phyloP scores from a whole-genome alignment of 2,329 filamentous ascomycete genomes.

The Colletotrichum tamarilloi region DNA sequence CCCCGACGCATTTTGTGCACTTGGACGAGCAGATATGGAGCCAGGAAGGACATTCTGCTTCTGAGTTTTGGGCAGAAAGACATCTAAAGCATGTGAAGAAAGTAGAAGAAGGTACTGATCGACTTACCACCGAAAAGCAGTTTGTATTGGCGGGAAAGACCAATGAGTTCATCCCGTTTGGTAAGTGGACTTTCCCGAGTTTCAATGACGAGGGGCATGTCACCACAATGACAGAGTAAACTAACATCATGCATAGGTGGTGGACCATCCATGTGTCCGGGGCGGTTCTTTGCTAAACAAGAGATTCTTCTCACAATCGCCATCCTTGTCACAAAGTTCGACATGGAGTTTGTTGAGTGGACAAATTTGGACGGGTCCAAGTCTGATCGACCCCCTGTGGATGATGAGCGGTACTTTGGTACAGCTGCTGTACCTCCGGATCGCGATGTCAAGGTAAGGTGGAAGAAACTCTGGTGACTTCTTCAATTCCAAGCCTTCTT shows the following conservation, averaged over 20 bases:
- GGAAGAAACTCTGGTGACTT: constrained; percentile 24
- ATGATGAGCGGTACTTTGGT: constrained; percentile 23
- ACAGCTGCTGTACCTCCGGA: constrained; percentile 34
- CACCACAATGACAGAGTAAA: not conserved
- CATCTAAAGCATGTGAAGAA: constrained; percentile 20
- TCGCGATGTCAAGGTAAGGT: constrained; percentile 23
- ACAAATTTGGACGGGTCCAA: constrained; percentile 7
- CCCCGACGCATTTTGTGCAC: constrained; percentile 40
- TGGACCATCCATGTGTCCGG: constrained; percentile 49
- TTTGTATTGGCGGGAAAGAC: constrained; percentile 24
- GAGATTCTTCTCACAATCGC: constrained; percentile 50
- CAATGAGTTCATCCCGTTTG: constrained; percentile 29
- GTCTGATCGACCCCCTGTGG: constrained; percentile 21
- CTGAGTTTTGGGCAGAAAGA: constrained; percentile 37
- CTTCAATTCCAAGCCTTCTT: no score
- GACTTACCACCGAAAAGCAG: not conserved
- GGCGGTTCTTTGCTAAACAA: constrained; percentile 52
- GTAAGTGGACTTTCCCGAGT: not conserved
- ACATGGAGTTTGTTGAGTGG: constrained; percentile 44
- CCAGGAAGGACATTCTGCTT: constrained; percentile 4
- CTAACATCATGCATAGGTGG: constrained; percentile 40
- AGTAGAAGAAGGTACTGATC: not conserved
- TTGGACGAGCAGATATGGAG: constrained; percentile 33
- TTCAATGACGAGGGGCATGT: not conserved
- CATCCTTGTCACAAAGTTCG: constrained; percentile 43